Evolutionary conservation across 805 yeast species (phyloP), one percentile per base, ranked within the genome.

Genomic region (Isabelozyma rhagii): DNA sequence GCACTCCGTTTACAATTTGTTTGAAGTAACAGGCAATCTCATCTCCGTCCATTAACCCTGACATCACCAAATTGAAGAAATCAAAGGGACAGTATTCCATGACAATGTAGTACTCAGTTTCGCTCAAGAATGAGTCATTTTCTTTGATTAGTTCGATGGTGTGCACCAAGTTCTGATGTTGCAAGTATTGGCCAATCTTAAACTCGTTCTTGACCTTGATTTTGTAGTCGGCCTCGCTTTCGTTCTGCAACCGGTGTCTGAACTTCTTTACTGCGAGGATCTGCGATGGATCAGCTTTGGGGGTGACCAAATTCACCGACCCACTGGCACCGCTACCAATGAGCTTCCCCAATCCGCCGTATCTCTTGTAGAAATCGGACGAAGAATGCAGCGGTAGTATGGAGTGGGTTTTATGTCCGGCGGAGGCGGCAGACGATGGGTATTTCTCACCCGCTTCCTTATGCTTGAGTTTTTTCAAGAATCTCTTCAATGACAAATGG

Each of bases 311-410:
- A 41, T 87, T 80, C n/a, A 92, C 98, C 0, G 94, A 85, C 1
- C 98, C 97, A 21, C 96, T 92, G 1, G 97, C 97, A 11, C 98
- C 98, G 50, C 92, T 83, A 18, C 98, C 98, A 45, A 90, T 72
- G 18, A 85, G 73, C 53, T 79, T 79, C 10, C 96, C 96, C 21
- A 82, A 75, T 6, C 63, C 51, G 40, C 96, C 94, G 66, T 89
- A 90, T 58, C 86, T 85, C 47, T 82, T 55, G 47, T 60, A 64
- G 21, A 72, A 51, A 8, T 60, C 61, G 14, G 69, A 56, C 50
- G 53, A 47, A 5, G 62, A 40, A 47, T 58, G 63, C 39, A 45
- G 51, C 14, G 57, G 61, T 39, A 54, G 45, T 11, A 43, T 28
- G 9, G 28, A n/a, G 17, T 27, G 13, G 25, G 27, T 38, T 13